phyloP scores from a whole-genome alignment of 352 stramenopile genomes.

The Pythium dissotocum region DNA sequence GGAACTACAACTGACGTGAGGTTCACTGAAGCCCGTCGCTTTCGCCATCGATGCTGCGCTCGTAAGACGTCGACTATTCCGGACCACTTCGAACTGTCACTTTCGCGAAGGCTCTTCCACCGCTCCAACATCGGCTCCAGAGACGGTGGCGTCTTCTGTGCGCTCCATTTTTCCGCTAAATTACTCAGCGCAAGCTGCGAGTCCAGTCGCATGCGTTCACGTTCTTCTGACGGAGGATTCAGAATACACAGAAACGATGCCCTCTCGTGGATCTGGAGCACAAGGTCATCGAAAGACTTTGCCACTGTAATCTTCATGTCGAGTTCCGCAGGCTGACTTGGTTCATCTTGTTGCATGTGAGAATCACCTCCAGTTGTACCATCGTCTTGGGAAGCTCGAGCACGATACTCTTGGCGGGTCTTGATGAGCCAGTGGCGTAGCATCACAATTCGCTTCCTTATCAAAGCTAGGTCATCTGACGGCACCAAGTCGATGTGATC shows the following conservation, averaged over 20 bases:
- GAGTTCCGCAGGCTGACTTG: constrained; percentile 26
- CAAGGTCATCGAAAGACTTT: constrained; percentile 65
- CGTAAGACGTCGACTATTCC: constrained; percentile 83
- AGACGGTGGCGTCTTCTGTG: constrained; percentile 77
- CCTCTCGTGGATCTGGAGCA: constrained; percentile 65
- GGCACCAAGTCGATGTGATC: constrained; percentile 61
- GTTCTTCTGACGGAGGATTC: constrained; percentile 71
- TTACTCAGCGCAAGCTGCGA: constrained; percentile 80
- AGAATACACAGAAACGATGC: constrained; percentile 77
- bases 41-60: constrained; percentile 68
- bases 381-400: constrained; percentile 50
- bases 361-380: not conserved
- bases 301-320: constrained; percentile 64
- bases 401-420: constrained; percentile 73
- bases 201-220: constrained; percentile 56
- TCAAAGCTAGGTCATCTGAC: constrained; percentile 65
- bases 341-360: not conserved
- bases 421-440: constrained; percentile 88
- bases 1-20: not conserved
- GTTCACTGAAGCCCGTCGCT: constrained; percentile 52
- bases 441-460: constrained; percentile 83
- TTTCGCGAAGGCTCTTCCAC: constrained; percentile 75
- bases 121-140: constrained; percentile 86
- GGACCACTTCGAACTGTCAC: constrained; percentile 84
- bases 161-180: constrained; percentile 85